Base-by-base conservation (phyloP, 257 asterid species). In the Przewalskia tangutica region DNA sequence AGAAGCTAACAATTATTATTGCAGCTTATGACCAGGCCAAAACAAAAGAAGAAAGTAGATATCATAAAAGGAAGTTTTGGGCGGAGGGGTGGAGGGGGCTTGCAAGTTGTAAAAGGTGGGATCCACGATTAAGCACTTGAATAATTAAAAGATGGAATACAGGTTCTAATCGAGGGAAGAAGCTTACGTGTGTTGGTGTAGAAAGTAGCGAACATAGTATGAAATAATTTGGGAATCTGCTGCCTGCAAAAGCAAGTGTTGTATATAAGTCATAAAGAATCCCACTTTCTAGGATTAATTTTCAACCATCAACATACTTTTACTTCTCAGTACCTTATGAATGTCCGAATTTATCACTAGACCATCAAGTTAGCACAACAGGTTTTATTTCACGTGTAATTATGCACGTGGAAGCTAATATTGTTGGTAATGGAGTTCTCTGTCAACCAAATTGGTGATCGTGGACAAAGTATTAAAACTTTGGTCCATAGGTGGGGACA, bases 151-250 rank as follows among this genome's bases (percentile, higher is more conserved):
- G 77, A 68, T 68, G 44, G 70, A 63, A 32, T 10, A 17, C 32
- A 68, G 0, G 40, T 68, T 17, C 2, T 67, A 67, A 38, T 42
- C 2, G 12, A n/a, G 9, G 77, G 34, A 40, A 40, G 77, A 68
- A n/a, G 55, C 97, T 87, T 85, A 93, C 94, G 93, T 91, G 90
- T 93, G 97, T 56, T 93, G 97, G 84, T 92, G 93, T 81, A 93
- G 95, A 81, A 86, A 93, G 93, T 89, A 84, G 32, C 32, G 32
- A 27, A 27, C 32, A 27, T 27, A 27, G 32, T 27, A 1, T 27
- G 32, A 27, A 27, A 93, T 81, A 81, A 88, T 85, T 85, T 93
- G 97, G 8, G 98, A 91, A 84, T 93, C 94, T 79, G 97, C 95
- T 7, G 98, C 98, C 95, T 93, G 90, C 53, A 46, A 73, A 63